phyloP scores from a whole-genome alignment of 2,329 filamentous ascomycete species.

The Trichoderma brevicompactum region DNA sequence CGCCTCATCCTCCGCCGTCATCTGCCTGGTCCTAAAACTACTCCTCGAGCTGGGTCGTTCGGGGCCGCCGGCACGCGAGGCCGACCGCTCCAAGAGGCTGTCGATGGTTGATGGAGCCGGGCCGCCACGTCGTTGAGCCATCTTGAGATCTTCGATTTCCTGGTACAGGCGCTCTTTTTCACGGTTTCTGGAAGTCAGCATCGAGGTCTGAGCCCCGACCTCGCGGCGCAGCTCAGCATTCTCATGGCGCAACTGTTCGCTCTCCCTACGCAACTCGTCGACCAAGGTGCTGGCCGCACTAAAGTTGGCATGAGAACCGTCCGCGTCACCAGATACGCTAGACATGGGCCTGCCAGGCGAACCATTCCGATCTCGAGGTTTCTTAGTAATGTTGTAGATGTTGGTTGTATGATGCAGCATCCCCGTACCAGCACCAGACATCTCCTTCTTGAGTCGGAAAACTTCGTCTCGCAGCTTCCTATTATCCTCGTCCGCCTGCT shows the following conservation, averaged over 20 bases:
- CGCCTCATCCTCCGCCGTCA: conserved; percentile 66
- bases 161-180: conserved; percentile 95
- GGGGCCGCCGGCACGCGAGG: conserved; percentile 74
- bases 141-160: conserved; percentile 95
- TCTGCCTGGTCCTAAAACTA: conserved; percentile 70
- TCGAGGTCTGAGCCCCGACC: conserved; percentile 93
- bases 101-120: conserved; percentile 71
- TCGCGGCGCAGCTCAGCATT: conserved; percentile 91
- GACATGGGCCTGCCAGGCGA: conserved; percentile 57
- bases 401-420: conserved; percentile 64
- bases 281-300: conserved; percentile 69
- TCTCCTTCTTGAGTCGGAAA: conserved; percentile 69
- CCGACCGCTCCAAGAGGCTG: conserved; percentile 91
- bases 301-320: conserved; percentile 56
- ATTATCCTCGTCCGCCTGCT: conserved; percentile 90
- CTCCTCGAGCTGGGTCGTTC: conserved; percentile 74
- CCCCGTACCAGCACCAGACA: conserved; percentile 41
- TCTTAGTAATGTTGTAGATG: conserved; percentile 67
- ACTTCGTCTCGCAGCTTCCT: conserved; percentile 82
- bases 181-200: conserved; percentile 93
- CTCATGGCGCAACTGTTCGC: conserved; percentile 82
- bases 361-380: conserved; percentile 47
- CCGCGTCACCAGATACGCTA: conserved; percentile 54
- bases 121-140: conserved; percentile 76
- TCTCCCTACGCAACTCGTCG: conserved; percentile 72